Base-by-base conservation (phyloP, 352 stramenopile species). In the Globisporangium splendens region DNA sequence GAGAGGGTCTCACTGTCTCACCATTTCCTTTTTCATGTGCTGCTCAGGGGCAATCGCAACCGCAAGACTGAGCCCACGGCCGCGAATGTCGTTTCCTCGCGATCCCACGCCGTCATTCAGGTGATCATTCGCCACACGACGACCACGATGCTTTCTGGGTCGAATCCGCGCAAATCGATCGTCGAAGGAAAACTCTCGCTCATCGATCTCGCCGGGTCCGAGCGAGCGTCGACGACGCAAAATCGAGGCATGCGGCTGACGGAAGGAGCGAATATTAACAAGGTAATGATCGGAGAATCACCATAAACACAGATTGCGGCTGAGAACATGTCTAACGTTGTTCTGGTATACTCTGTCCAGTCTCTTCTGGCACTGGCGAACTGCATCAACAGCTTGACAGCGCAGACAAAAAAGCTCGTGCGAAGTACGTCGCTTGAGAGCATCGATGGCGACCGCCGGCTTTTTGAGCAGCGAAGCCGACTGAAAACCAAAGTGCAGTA, bases 331-430 rank as follows among this genome's bases (percentile, higher is more conserved):
- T 4, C 28, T 35, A 1, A 12, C 1, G 21, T 46, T 18, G 12
- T 5, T 21, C 7, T 44, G 39, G 43, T 56, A 3, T 18, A 10
- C 18, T 22, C 8, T 28, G 15, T 39, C 5, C 33, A 89, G 66
- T 89, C 72, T 11, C 61, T 96, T 6, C 50, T 96, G 35, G 86
- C 88, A 7, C 62, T 96, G 2, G 88, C 81, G n/a, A 95, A 96
- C 54, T 91, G 79, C 51, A 97, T 97, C 70, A 97, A 97, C 61
- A 90, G 84, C 15, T 62, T 97, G 0, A 80, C 70, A 13, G 53
- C 73, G 2, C 60, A 76, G 18, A 80, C 69, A 22, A 59, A 59
- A 10, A 63, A 61, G 8, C 50, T 68, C 21, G 63, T 58, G n/a
- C 59, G 71, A 2, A 69, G 71, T 22, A 61, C 68, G 2, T 77